Percentiles rank a stretch among this genome's conserved stretches.
These are phyloP conservation scores for Aspergillus sp. DNA, from an alignment of 2,329 filamentous ascomycete genomes.

Conservation along the genomic window DNA sequence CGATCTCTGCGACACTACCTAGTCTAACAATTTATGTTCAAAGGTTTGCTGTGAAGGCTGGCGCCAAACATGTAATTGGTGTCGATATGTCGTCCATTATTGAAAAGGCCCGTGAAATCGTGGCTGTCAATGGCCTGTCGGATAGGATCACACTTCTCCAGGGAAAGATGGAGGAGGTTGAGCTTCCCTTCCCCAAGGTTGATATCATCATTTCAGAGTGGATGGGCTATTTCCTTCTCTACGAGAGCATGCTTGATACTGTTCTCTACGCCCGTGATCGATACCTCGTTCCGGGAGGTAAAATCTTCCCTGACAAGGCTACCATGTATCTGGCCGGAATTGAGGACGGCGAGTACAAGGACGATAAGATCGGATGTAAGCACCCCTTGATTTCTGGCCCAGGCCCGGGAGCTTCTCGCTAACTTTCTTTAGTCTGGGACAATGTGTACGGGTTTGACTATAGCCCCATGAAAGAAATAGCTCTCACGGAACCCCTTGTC, in stretches of 20 bases:
- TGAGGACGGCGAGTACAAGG: conserved; percentile 99
- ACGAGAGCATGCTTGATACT: conserved; percentile 98
- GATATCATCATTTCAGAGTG: conserved; percentile 99
- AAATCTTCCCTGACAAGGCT: conserved; percentile 99
- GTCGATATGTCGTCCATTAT: conserved; percentile 99
- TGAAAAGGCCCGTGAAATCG: conserved; percentile 95
- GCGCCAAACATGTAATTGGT: conserved; percentile 97
- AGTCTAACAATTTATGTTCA: conserved; percentile 17
- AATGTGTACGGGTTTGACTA: conserved; percentile 99
- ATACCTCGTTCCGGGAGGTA: conserved; percentile 80
- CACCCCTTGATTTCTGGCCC: conserved; percentile 16
- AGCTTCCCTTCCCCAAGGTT: conserved; percentile 89
- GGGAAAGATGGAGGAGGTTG: conserved; percentile 99
- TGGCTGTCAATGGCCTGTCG: conserved; percentile 83
- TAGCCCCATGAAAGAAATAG: conserved; percentile 86
- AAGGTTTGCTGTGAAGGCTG: conserved; percentile 95
- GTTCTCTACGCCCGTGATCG: conserved; percentile 94
- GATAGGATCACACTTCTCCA: conserved; percentile 97
- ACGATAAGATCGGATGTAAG: conserved; percentile 99
- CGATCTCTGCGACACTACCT: not conserved
- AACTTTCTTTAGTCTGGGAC: conserved; percentile 77
- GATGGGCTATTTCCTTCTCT: conserved; percentile 99
- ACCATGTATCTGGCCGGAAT: conserved; percentile 97
- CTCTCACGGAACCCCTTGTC: conserved; percentile 91
- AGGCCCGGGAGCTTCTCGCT: conserved; percentile 13